Base-by-base conservation (phyloP, 352 stramenopile species). In the Discostella stelligera region DNA sequence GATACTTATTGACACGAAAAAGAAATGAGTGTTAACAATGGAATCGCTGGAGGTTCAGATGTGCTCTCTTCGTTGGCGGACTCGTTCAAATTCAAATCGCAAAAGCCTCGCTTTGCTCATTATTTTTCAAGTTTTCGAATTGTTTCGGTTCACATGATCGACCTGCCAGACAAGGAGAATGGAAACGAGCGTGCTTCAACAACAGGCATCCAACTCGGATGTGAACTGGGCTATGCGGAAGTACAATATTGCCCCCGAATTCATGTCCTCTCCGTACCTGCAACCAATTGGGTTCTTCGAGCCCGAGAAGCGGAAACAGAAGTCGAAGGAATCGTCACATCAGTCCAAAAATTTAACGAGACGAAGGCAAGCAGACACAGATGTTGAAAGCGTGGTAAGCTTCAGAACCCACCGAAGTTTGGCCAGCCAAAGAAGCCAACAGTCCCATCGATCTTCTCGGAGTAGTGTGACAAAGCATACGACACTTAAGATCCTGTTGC, bases 401-500 rank as follows among this genome's bases (percentile, higher is more conserved):
- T 70, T 70, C 48, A 68, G 56, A 27, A 78, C 67, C 49, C 59
- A 66, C 56, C 48, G 60, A 60, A 77, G 44, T 55, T 39, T 50
- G 13, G 60, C 46, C 50, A 81, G 74, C 30, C 52, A 76, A 53
- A 62, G 74, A 55, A 73, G 65, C 20, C 68, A 64, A 25, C 32
- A 61, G 49, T 66, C 67, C 23, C 66, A 66, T 23, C 50, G 44
- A 25, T 25, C 59, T n/a, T 52, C 52, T 52, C 44, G 7, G 5
- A 77, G 52, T 27, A 74, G 11, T 60, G 30, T 67, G n/a, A 11
- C 30, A 21, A 64, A 56, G 53, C 63, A 72, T 27, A 52, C 44
- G 46, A 48, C 58, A 14, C 71, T 74, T 49, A 78, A 82, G 62
- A 74, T 77, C 58, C 46, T 82, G n/a, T 60, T 82, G 62, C 75